Base-by-base conservation (phyloP, 1,284 basidiomycete species). In the Erythrobasidium hasegawianum region DNA sequence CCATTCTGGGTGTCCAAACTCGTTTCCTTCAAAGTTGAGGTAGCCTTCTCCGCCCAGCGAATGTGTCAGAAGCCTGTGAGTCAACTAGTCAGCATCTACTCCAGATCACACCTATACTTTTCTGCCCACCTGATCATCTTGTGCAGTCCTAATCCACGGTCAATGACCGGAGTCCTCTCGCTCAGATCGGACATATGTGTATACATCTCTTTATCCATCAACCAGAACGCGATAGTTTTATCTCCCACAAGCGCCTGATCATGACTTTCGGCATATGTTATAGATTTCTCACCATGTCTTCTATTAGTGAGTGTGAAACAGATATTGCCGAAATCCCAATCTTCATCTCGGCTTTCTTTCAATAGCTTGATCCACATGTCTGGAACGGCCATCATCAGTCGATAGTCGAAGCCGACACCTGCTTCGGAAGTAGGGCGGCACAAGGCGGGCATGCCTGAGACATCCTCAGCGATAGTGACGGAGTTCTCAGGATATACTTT, bases 201-300 rank as follows among this genome's bases (percentile, higher is more conserved):
- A 78, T 97, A 94, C 95, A 98, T 98, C 78, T 97, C 95, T 80
- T 96, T 95, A 80, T 98, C 95, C 95, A 98, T 98, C 62, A 98
- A 79, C 95, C 95, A 98, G 80, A 98, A 98, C 0, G 95, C 95
- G 39, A 97, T 76, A 0, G 95, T 97, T 81, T 97, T 97, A 81
- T 98, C 95, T 4, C 95, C 95, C 0, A 98, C 95, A 33, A 98
- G 83, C 16, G 95, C 95, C 78, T 98, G 95, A 78, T 97, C 95
- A 74, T 97, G 95, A 74, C 89, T 92, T 79, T 98, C 95, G 57
- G 90, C 90, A 75, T 97, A 97, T 0, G 93, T 90, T 57, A 98
- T 86, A 69, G 88, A 92, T 79, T 87, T 92, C 80, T 98, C 95
- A 43, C 86, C 82, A 75, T 94, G 82, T 29, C 95, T 84, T 65